Evolutionary conservation across 1,139 yeast genomes (phyloP).

Genomic region (Hyphopichia fennica): DNA sequence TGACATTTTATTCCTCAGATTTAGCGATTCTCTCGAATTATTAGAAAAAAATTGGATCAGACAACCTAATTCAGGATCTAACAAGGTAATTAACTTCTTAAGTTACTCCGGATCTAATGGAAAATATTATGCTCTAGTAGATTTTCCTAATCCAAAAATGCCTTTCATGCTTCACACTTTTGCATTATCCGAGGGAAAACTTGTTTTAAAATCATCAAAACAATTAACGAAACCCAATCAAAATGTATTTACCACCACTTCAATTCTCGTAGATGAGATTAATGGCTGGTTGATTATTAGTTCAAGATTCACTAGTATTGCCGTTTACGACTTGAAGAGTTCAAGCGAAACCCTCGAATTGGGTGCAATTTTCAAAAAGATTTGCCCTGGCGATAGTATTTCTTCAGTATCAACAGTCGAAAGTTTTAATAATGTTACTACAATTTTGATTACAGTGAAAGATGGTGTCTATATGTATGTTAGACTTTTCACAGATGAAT

Average conservation of each 20-base stretch:
- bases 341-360: constrained; percentile 9
- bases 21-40: constrained; percentile 19
- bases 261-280: constrained; percentile 42
- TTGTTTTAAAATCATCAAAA: constrained; percentile 14
- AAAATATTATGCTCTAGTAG: constrained; percentile 44
- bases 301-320: constrained; percentile 68
- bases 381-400: constrained; percentile 74
- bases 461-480: constrained; percentile 60
- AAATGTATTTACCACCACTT: constrained; percentile 56
- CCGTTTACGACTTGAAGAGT: constrained; percentile 46
- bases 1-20: constrained; percentile 45
- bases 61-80: constrained; percentile 18
- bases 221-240: constrained; percentile 34
- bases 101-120: constrained; percentile 22
- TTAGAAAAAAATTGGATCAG: constrained; percentile 21
- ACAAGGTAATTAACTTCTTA: constrained; percentile 59
- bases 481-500: constrained; percentile 15
- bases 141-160: constrained; percentile 67
- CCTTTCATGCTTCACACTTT: constrained; percentile 51
- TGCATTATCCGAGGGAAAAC: constrained; percentile 14
- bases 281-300: constrained; percentile 57
- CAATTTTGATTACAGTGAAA: constrained; percentile 52
- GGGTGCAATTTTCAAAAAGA: constrained; percentile 45
- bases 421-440: constrained; percentile 12
- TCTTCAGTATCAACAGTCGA: constrained; percentile 52